Evolutionary conservation across 2,329 filamentous ascomycete genomes (phyloP).

Genomic region (Sporothrix dimorphospora): DNA sequence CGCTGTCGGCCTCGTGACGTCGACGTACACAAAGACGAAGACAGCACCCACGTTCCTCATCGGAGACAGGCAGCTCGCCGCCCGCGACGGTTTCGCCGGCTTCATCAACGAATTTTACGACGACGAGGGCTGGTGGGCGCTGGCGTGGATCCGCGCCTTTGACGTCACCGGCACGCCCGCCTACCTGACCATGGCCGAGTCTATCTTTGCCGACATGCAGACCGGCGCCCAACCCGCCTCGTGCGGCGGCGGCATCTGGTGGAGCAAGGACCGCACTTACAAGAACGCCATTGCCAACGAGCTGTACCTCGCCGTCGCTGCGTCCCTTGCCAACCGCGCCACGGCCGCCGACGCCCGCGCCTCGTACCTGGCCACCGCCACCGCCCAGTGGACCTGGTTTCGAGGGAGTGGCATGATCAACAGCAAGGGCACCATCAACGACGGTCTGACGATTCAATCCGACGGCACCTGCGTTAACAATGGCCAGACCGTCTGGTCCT

Average conservation of each 20-base stretch:
- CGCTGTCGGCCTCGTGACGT: constrained; percentile 43
- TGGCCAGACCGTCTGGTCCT: constrained; percentile 51
- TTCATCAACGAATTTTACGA: constrained; percentile 63
- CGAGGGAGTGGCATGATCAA: constrained; percentile 55
- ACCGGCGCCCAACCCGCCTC: constrained; percentile 46
- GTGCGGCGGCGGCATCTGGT: constrained; percentile 60
- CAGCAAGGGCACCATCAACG: constrained; percentile 53
- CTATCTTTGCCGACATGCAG: constrained; percentile 60
- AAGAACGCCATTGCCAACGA: constrained; percentile 62
- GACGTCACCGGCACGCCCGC: constrained; percentile 52
- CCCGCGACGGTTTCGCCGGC: constrained; percentile 44
- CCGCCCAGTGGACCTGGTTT: constrained; percentile 57
- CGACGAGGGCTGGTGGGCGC: constrained; percentile 66
- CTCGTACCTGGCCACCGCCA: constrained; percentile 52
- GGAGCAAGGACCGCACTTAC: constrained; percentile 56
- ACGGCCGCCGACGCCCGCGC: constrained; percentile 39
- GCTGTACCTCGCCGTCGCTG: constrained; percentile 56
- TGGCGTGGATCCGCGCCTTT: constrained; percentile 59
- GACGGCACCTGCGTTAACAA: constrained; percentile 54
- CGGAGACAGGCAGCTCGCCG: no score
- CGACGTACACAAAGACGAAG: constrained; percentile 41
- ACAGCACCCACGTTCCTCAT: constrained; percentile 30
- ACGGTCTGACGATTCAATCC: constrained; percentile 51
- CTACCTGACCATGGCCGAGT: constrained; percentile 56
- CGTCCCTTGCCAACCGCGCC: constrained; percentile 55